Evolutionary conservation across 2,329 filamentous ascomycete species (phyloP), one percentile per base, ranked within the genome.

Genomic region (Cercospora zeina): DNA sequence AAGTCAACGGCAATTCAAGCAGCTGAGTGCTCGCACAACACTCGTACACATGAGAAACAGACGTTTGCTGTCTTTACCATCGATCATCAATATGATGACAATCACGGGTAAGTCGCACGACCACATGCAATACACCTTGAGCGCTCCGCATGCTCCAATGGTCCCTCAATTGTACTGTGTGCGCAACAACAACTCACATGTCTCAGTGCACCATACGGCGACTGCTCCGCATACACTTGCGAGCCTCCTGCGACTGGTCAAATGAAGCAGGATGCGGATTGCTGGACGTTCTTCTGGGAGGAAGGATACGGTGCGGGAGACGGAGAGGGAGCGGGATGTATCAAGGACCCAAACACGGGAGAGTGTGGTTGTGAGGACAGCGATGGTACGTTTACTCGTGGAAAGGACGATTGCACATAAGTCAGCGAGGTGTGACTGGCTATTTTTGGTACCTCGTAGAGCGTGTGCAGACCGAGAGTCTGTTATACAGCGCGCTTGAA

Each of bases 61-160:
- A 78, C 76, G 13, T 78, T 78, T 47, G 76, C 76, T 50, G 68
- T 77, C 54, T 78, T 77, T 69, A 72, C 69, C n/a, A 76, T 74
- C 6, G 78, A 82, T 69, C 79, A 81, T 69, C 68, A 79, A 59
- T 80, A 80, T 67, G 77, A 81, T 65, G 65, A 61, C 14, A 67
- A 68, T 62, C 59, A 80, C 62, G 81, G 80, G 16, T 57, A 16
- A 55, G 53, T 24, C 11, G 9, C 39, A 10, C 39, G 16, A 1
- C 10, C 11, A 19, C 39, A 42, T 42, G 37, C 37, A 19, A n/a
- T 21, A 9, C 8, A 42, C 37, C 19, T 42, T 16, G 19, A 7
- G 14, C 13, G 36, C 14, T 8, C 19, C 37, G 19, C 19, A 6
- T 42, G 11, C 9, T 42, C n/a, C 16, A 42, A 14, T 19, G 19